Evolutionary conservation across 345 rosid species (phyloP), one percentile per base, ranked within the genome.

Genomic region (Pelargonium nanum): DNA sequence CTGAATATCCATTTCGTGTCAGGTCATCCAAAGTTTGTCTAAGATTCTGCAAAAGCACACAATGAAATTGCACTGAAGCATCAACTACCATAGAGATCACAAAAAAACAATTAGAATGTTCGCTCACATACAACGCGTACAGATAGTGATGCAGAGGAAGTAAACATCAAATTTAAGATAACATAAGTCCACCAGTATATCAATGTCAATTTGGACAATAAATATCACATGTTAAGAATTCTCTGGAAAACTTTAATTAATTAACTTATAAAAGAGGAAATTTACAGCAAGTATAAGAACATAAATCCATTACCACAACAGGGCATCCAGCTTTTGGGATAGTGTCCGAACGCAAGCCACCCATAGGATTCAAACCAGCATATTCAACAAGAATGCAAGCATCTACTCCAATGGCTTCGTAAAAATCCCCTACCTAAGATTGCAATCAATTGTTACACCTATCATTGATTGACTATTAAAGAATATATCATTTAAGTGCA

Each of bases 251-350:
- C 15, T 40, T 17, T 12, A 40, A 17, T 40, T 8, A 40, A 40
- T 8, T 40, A 6, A 40, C 15, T 40, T 40, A 34, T n/a, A n/a
- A n/a, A n/a, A 4, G 48, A 6, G 48, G 1, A 12, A 30, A 30
- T 30, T 30, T 40, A 40, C 16, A 40, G 48, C 48, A 40, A 40
- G 48, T 40, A 10, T 40, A 40, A 9, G 48, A 40, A 40, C 48
- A 40, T 40, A 40, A 12, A 40, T 40, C 2, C 48, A 19, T 61
- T 87, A 92, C 98, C 97, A 89, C 76, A 20, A 89, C 78, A 62
- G 98, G 98, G 71, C 98, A 92, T 60, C 98, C 98, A 76, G 98
- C 98, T 78, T 80, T 85, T 10, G 98, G 98, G 68, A 85, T 70
- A 63, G 88, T 87, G 66, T 87, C 98, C 2, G 93, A 72, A 26